Percentiles rank a stretch among this genome's conserved stretches.
Conservation (phyloP, 202 grass and related monocot genomes). For the Zoysia matrella region DNA sequence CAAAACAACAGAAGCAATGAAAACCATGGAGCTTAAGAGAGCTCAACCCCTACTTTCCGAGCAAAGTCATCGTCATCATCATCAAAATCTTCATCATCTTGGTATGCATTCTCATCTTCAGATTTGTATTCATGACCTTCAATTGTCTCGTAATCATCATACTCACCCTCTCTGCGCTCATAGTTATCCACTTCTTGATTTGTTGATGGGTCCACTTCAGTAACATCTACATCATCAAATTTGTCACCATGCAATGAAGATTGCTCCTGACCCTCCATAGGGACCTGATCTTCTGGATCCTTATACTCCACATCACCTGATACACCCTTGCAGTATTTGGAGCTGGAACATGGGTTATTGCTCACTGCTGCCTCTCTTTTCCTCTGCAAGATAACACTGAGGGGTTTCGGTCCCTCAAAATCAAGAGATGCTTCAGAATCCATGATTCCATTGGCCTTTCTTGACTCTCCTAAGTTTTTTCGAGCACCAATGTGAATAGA, state of each 20-base stretch:
- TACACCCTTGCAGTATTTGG: conserved; percentile 56
- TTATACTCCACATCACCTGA: conserved; percentile 52
- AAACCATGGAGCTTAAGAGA: conserved; percentile 47
- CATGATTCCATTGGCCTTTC: conserved; percentile 50
- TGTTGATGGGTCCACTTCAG: conserved; percentile 37
- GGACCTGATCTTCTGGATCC: conserved; percentile 64
- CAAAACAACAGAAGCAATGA: conserved; percentile 40
- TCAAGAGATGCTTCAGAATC: conserved; percentile 59
- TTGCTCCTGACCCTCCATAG: conserved; percentile 44
- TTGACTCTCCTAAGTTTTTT: conserved; percentile 65
- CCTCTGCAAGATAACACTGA: conserved; percentile 80
- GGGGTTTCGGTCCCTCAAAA: conserved; percentile 83
- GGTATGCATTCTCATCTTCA: conserved; percentile 65
- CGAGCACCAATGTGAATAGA: conserved; percentile 46
- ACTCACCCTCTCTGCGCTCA: conserved; percentile 54
- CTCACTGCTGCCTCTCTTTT: conserved; percentile 58
- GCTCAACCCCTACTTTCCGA: conserved; percentile 66
- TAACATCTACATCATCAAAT: conserved; percentile 40
- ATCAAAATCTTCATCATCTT: too few species aligned
- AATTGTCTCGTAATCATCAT: conserved; percentile 48
- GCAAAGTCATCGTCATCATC: conserved; percentile 73
- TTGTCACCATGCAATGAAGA: conserved; percentile 46
- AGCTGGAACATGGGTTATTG: conserved; percentile 48
- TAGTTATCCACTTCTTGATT: conserved; percentile 58
- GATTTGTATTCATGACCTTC: conserved; percentile 57